Conservation (phyloP, 305 asterid genomes). For the Caryopteris hybrid region DNA sequence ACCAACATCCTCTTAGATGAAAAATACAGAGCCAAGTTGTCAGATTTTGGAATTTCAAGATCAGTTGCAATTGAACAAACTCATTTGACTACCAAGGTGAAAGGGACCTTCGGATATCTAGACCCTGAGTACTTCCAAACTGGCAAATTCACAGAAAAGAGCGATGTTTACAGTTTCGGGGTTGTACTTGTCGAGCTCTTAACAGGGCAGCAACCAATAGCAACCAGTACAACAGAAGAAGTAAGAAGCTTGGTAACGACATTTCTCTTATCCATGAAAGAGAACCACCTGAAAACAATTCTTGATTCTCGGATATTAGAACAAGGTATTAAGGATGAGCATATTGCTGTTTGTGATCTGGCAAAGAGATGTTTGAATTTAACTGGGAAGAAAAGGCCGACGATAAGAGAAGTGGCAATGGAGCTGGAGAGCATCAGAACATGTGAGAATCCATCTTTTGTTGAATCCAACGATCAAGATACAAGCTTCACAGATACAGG, state of each 20-base stretch:
- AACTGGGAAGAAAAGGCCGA: conserved; percentile 20
- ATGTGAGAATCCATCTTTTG: neutral
- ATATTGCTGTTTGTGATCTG: conserved; percentile 12
- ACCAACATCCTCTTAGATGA: conserved; percentile 34
- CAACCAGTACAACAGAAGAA: conserved; percentile 13
- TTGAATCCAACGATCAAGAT: neutral
- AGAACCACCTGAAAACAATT: conserved; percentile 9
- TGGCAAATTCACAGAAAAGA: conserved; percentile 20
- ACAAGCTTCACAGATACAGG: neutral
- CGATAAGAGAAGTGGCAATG: conserved; percentile 25
- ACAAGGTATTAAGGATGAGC: conserved; percentile 18
- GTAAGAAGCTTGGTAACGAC: conserved; percentile 22
- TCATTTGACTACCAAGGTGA: conserved; percentile 34
- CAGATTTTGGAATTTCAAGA: conserved; percentile 39
- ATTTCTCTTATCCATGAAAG: conserved; percentile 20
- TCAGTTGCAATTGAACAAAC: conserved; percentile 23
- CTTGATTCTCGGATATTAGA: conserved; percentile 20
- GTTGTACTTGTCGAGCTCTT: conserved; percentile 36
- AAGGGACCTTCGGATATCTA: conserved; percentile 30
- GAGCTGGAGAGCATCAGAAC: conserved; percentile 22
- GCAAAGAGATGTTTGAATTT: conserved; percentile 23
- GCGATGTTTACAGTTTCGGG: conserved; percentile 22
- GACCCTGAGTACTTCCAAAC: conserved; percentile 21
- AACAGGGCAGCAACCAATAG: conserved; percentile 27
- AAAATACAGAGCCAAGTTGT: conserved; percentile 29